Percentiles rank a stretch among this genome's conserved stretches.
Evolutionary conservation across 768 basidiomycete species (phyloP).

Genomic region (Suillus bovinus): DNA sequence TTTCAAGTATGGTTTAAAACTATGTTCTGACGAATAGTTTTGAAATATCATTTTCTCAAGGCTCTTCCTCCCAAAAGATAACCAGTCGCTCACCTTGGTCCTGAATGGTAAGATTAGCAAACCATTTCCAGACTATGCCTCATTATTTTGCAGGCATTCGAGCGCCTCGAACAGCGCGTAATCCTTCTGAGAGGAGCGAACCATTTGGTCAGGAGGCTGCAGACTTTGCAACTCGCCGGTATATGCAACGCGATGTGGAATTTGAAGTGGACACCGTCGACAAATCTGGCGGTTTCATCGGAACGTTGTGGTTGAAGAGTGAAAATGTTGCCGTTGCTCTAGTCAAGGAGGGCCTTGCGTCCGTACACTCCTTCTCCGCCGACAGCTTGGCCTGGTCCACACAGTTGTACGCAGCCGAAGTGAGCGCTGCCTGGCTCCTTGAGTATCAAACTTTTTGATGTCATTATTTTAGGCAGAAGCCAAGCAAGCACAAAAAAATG

Average conservation of each 20-base stretch:
- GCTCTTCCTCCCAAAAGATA: constrained; percentile 85
- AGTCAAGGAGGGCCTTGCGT: constrained; percentile 83
- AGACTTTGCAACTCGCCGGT: constrained; percentile 75
- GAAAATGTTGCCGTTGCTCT: constrained; percentile 88
- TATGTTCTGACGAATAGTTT: background rate
- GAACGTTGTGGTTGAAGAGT: constrained; percentile 78
- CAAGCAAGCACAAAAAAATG: constrained; percentile 75
- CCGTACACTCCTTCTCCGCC: constrained; percentile 86
- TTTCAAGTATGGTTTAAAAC: constrained; percentile 68
- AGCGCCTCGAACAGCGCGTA: constrained; percentile 85
- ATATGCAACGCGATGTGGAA: constrained; percentile 95
- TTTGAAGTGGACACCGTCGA: constrained; percentile 89
- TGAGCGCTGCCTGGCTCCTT: constrained; percentile 24
- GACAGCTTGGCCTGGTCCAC: constrained; percentile 78
- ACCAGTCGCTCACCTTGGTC: constrained; percentile 90
- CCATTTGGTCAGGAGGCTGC: constrained; percentile 84
- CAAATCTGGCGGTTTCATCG: constrained; percentile 96
- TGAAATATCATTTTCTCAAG: constrained; percentile 37
- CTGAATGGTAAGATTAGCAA: constrained; percentile 60
- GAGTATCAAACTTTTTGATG: background rate
- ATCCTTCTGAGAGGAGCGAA: constrained; percentile 79
- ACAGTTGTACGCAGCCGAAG: constrained; percentile 85
- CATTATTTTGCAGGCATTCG: constrained; percentile 67
- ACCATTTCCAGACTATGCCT: constrained; percentile 8
- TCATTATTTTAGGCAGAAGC: constrained; percentile 64